These are phyloP conservation scores for Monoraphidium neglectum DNA, from an alignment of 139 green algal genomes.

Conservation along the genomic window DNA sequence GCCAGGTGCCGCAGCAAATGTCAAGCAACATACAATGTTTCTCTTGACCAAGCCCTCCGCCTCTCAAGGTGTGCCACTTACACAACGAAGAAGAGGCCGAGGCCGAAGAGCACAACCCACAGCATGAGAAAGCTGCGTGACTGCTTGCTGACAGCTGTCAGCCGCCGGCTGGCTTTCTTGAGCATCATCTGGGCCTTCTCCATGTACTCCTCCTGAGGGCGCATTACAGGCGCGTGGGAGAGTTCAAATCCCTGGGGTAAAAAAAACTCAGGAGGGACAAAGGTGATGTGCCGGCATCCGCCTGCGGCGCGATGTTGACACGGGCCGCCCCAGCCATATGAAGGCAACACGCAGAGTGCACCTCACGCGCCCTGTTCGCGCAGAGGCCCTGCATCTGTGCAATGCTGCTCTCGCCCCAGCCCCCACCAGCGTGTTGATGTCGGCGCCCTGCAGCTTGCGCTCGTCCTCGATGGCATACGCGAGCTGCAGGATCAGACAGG, in stretches of 20 bases:
- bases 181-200: slow-evolving; percentile 30
- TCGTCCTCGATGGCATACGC: slow-evolving; percentile 29
- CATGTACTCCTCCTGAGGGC: slow-evolving; percentile 29
- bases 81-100: slow-evolving; percentile 19
- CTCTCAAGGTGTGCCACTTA: slow-evolving; percentile 29
- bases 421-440: slow-evolving; percentile 21
- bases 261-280: too few relatives aligned
- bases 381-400: background rate
- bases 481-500: background rate
- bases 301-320: background rate
- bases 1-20: too few relatives aligned
- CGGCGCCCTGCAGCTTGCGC: slow-evolving; percentile 18
- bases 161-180: background rate
- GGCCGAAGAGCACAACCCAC: slow-evolving; percentile 26
- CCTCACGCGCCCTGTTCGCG: background rate
- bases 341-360: background rate
- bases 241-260: too few relatives aligned
- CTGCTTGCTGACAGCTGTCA: slow-evolving; percentile 24
- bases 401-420: background rate
- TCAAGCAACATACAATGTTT: too few relatives aligned
- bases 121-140: slow-evolving; percentile 31
- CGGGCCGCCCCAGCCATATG: background rate
- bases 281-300: background rate
- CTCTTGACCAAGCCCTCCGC: slow-evolving; percentile 4
- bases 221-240: background rate